A percentile compares a stretch with the other conserved stretches of the same genome.
Conservation (phyloP, 352 stramenopile genomes). For the Blastocystis sp. region DNA sequence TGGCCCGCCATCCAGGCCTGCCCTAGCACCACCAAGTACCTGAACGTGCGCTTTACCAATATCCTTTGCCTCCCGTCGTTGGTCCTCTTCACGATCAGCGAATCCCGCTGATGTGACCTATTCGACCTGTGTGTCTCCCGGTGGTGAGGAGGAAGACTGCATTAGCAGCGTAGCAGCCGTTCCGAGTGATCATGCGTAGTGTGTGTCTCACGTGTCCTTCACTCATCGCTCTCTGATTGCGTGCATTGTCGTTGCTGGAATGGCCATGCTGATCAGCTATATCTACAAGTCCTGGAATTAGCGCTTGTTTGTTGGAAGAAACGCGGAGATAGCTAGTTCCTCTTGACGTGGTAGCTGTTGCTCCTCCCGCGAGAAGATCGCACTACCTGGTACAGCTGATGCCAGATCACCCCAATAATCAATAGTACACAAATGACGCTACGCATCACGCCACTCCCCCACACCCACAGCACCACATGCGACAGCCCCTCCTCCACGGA, state of each 20-base stretch:
- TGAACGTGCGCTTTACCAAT: slow-evolving; percentile 67
- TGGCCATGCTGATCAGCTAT: slow-evolving; percentile 17
- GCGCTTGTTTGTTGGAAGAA: slow-evolving; percentile 2
- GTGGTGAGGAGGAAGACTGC: slow-evolving; percentile 39
- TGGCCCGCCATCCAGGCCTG: slow-evolving; percentile 29
- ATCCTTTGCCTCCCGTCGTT: background rate
- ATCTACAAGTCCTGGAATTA: slow-evolving; percentile 5
- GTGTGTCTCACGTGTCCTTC: slow-evolving; percentile 24
- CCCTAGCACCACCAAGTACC: background rate
- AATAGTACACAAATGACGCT: background rate
- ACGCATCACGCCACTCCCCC: background rate
- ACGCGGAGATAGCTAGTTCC: background rate
- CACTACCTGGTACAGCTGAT: background rate
- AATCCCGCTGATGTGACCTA: slow-evolving; percentile 49
- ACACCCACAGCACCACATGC: background rate
- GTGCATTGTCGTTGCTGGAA: background rate
- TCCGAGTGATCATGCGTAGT: slow-evolving; percentile 22
- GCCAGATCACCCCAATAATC: background rate
- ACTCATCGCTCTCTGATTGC: slow-evolving; percentile 6
- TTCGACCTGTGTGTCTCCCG: slow-evolving; percentile 44
- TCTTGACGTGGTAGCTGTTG: background rate
- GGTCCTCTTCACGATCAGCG: slow-evolving; percentile 18
- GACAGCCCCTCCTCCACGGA: background rate
- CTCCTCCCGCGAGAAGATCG: background rate
- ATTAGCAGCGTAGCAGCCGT: background rate